Percentiles rank a stretch among this genome's conserved stretches.
phyloP scores from a whole-genome alignment of 257 asterid species.

The Plectranthus barbatus region DNA sequence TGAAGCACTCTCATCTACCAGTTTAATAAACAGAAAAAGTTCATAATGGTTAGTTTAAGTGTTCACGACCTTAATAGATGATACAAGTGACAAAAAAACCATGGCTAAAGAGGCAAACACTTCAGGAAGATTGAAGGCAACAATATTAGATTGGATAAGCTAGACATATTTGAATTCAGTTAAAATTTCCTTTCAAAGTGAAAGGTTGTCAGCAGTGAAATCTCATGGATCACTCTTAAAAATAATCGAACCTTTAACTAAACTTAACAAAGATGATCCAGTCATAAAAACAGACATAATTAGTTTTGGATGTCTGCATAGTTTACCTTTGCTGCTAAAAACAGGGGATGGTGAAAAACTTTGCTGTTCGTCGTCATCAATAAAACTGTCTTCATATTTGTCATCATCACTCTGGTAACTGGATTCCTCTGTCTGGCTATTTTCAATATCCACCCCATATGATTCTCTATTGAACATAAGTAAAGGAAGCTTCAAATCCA shows the following conservation, averaged over 20 bases:
- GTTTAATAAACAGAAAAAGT: constrained; percentile 12
- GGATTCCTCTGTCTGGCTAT: constrained; percentile 43
- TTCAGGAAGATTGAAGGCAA: neutral
- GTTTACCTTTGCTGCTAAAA: constrained; percentile 37
- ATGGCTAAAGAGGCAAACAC: neutral
- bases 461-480: constrained; percentile 43
- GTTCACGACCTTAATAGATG: neutral
- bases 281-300: neutral
- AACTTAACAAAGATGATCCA: neutral
- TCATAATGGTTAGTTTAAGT: constrained; percentile 3
- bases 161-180: neutral
- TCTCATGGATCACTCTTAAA: neutral
- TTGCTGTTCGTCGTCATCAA: constrained; percentile 43
- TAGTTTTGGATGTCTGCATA: neutral
- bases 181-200: neutral
- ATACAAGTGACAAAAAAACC: neutral
- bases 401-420: constrained; percentile 39
- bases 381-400: constrained; percentile 66
- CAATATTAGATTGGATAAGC: neutral
- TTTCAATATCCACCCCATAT: constrained; percentile 61
- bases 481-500: constrained; percentile 30
- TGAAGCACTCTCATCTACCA: constrained; percentile 20
- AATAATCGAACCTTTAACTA: neutral
- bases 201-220: neutral
- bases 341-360: constrained; percentile 32